phyloP scores from a whole-genome alignment of 2,329 filamentous ascomycete species.

The Spiromastix sp. region DNA sequence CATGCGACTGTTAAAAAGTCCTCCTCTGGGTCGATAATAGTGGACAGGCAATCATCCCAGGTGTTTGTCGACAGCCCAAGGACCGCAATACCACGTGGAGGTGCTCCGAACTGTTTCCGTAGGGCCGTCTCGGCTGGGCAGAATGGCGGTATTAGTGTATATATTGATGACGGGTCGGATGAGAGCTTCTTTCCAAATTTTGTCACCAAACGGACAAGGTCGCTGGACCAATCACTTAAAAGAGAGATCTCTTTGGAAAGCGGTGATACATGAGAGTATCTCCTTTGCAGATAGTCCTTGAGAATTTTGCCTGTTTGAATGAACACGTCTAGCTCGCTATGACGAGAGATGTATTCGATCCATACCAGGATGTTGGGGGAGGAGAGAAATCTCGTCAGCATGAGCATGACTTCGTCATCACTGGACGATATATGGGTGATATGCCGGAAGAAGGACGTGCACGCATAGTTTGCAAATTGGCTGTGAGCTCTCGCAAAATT shows the following conservation, averaged over 20 bases:
- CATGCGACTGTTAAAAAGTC: conserved; percentile 15
- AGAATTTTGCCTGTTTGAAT: conserved; percentile 21
- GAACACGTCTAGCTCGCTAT: conserved; percentile 15
- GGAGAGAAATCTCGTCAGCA: conserved; percentile 21
- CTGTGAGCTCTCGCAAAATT: conserved; percentile 3
- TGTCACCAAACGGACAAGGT: conserved; percentile 22
- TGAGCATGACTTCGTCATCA: conserved; percentile 12
- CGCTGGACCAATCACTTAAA: conserved; percentile 20
- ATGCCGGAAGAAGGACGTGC: conserved; percentile 23
- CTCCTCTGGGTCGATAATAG: conserved; percentile 18
- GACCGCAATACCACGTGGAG: conserved; percentile 9
- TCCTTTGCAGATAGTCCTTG: conserved; percentile 16
- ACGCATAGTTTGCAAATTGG: conserved; percentile 17
- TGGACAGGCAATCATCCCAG: conserved; percentile 26
- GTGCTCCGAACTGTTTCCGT: background rate
- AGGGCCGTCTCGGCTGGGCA: conserved; percentile 20
- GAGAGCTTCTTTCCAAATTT: conserved; percentile 22
- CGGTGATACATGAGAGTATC: background rate
- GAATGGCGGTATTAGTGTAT: conserved; percentile 22
- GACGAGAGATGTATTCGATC: conserved; percentile 23
- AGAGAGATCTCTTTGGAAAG: conserved; percentile 12
- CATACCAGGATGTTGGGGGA: conserved; percentile 27
- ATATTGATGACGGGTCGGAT: conserved; percentile 23
- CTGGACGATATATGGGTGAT: conserved; percentile 17
- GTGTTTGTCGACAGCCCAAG: conserved; percentile 12